Evolutionary conservation across 805 yeast species (phyloP), one percentile per base, ranked within the genome.

Genomic region (Kodamaea laetipori): DNA sequence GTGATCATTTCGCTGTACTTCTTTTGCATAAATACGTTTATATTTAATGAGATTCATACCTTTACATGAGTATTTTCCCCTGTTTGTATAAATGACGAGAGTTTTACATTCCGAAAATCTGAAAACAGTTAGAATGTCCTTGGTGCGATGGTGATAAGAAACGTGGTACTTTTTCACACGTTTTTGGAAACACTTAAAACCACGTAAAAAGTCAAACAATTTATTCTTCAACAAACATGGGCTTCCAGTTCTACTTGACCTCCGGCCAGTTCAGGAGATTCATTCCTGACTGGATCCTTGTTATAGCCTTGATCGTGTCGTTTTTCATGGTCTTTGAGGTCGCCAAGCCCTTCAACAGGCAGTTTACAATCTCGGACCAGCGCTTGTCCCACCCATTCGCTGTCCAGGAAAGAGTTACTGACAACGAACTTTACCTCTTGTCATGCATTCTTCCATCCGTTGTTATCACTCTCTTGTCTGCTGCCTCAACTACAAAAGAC

Each of bases 311-410:
- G 24, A 24, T 63, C 12, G 45, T 48, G 7, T 59, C 55, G 39
- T 67, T 67, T 44, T 57, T 64, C 41, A 25, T 49, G 13, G 53
- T 66, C 9, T 64, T 68, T 5, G 71, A 69, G 42, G 48, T 48
- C 6, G 60, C 69, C 4, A 48, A 41, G 41, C 74, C 73, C 8
- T 69, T 67, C 44, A 41, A 52, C 25, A 56, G 73, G 38, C 69
- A 69, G 46, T 69, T 69, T 45, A 57, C 59, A 18, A 42, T 64
- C 16, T 45, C 51, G 21, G 72, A 69, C 46, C 51, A 53, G 6
- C 46, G 64, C 8, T 58, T 69, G 32, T 60, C 66, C 27, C 71
- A 68, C 49, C 73, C 73, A 6, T 67, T 65, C 40, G 59, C 69
- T 3, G 38, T 32, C 1, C 24, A 38, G 2, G 73, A 68, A 46